A percentile compares a stretch with the other conserved stretches of the same genome.
Evolutionary conservation across 1,284 basidiomycete species (phyloP).

Genomic region (Leucocoprinus gongylophorus): DNA sequence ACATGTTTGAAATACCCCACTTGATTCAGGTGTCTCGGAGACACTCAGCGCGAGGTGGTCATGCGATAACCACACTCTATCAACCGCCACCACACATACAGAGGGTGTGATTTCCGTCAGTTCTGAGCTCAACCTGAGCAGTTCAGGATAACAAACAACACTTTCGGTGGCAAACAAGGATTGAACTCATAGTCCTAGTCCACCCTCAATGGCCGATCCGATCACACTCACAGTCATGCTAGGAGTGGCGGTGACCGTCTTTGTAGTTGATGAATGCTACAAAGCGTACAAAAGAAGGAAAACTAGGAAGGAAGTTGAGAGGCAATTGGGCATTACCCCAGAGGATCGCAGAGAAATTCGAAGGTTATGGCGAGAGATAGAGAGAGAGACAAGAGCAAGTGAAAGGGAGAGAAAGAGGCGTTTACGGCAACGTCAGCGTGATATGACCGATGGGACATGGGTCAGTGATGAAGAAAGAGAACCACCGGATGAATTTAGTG

Average conservation of each 20-base stretch:
- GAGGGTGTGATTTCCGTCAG: too few relatives aligned
- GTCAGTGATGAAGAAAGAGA: background rate
- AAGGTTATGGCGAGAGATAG: background rate
- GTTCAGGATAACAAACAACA: too few relatives aligned
- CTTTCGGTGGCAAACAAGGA: too few relatives aligned
- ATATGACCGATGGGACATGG: background rate
- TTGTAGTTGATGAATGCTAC: conserved; percentile 5
- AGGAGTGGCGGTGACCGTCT: conserved; percentile 2
- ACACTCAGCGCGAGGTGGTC: too few relatives aligned
- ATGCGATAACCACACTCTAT: too few relatives aligned
- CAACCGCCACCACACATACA: too few relatives aligned
- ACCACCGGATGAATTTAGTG: background rate
- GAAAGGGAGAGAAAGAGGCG: background rate
- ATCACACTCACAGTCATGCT: conserved; percentile 5
- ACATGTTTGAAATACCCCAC: conserved; percentile 2
- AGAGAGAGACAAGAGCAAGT: background rate
- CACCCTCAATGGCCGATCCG: conserved; percentile 3
- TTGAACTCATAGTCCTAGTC: too few relatives aligned
- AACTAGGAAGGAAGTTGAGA: background rate
- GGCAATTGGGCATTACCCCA: background rate
- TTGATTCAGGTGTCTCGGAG: conserved; percentile 1
- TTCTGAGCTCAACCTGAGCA: background rate
- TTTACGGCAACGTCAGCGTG: background rate
- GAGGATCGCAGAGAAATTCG: background rate
- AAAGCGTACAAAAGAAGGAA: conserved; percentile 5